Conservation (phyloP, 495 filamentous ascomycete species). For the Tuber magnatum region DNA sequence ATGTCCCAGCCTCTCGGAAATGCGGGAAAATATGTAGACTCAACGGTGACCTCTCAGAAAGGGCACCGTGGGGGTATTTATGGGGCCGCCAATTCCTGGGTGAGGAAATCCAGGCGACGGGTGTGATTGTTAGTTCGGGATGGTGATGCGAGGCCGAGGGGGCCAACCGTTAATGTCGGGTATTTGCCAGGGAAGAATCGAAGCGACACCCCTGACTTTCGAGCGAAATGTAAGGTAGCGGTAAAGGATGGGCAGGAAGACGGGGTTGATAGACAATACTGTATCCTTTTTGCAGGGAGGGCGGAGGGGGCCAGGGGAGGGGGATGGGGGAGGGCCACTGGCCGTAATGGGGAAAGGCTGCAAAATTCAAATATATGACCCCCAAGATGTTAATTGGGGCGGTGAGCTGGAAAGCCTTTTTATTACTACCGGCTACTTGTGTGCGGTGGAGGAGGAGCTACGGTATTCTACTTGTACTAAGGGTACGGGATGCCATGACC, state of each 20-base stretch:
- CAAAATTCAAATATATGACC: conserved; percentile 28
- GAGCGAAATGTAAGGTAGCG: conserved; percentile 32
- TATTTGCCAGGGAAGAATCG: conserved; percentile 39
- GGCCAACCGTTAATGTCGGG: conserved; percentile 41
- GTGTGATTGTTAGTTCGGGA: conserved; percentile 38
- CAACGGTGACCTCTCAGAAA: conserved; percentile 36
- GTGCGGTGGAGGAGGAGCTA: background rate
- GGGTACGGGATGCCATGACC: background rate
- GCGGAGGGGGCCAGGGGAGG: background rate
- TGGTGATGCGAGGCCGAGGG: conserved; percentile 38
- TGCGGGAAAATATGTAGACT: conserved; percentile 32
- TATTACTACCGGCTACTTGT: background rate
- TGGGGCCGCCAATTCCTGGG: conserved; percentile 37
- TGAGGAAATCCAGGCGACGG: conserved; percentile 40
- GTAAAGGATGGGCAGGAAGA: conserved; percentile 36
- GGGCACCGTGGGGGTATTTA: conserved; percentile 42
- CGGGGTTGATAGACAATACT: conserved; percentile 37
- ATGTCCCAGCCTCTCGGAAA: conserved; percentile 32
- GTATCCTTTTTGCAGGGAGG: conserved; percentile 27
- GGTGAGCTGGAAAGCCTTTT: conserved; percentile 16
- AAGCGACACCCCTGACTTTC: conserved; percentile 37
- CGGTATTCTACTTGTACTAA: background rate
- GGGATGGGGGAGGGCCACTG: conserved; percentile 11
- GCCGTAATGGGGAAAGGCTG: conserved; percentile 30
- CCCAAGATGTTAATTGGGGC: conserved; percentile 36